Evolutionary conservation across 768 basidiomycete genomes (phyloP).

Genomic region (Fistulinella prunicolor): DNA sequence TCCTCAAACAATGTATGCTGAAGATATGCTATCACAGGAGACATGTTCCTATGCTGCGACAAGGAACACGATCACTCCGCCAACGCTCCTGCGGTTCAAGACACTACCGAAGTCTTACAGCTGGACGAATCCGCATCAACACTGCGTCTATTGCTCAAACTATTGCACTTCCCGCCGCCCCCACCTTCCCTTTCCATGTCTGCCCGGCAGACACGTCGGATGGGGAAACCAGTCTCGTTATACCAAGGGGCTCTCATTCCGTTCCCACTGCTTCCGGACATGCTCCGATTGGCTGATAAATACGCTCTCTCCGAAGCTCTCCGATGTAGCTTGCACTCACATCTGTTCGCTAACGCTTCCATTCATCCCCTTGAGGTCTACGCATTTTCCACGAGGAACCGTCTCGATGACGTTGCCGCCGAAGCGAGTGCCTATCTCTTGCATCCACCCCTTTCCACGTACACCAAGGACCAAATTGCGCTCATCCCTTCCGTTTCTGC

Average conservation of each 20-base stretch:
- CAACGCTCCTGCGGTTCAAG: conserved; percentile 15
- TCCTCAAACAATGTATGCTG: conserved; percentile 1
- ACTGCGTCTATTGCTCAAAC: conserved; percentile 49
- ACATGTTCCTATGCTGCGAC: conserved; percentile 68
- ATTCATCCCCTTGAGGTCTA: conserved; percentile 58
- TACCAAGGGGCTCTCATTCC: conserved; percentile 52
- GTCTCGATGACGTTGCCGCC: conserved; percentile 47
- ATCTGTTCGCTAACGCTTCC: conserved; percentile 53
- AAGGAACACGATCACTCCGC: conserved; percentile 17
- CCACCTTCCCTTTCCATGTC: conserved; percentile 39
- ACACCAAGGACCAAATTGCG: conserved; percentile 48
- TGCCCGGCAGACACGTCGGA: conserved; percentile 27
- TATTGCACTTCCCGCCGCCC: conserved; percentile 54
- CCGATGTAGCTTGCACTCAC: conserved; percentile 42
- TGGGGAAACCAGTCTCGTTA: conserved; percentile 30
- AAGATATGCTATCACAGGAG: conserved; percentile 38
- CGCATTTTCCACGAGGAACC: conserved; percentile 46
- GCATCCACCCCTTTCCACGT: conserved; percentile 51
- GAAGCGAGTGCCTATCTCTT: conserved; percentile 58
- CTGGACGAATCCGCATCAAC: conserved; percentile 51
- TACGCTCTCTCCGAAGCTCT: conserved; percentile 53
- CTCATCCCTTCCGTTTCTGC: conserved; percentile 55
- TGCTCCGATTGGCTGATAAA: conserved; percentile 64
- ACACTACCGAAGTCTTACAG: conserved; percentile 40
- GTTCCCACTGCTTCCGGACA: conserved; percentile 55